Percentiles rank a stretch among this genome's conserved stretches.
phyloP scores from a whole-genome alignment of 495 filamentous ascomycete species.

The Cercophora scortea region DNA sequence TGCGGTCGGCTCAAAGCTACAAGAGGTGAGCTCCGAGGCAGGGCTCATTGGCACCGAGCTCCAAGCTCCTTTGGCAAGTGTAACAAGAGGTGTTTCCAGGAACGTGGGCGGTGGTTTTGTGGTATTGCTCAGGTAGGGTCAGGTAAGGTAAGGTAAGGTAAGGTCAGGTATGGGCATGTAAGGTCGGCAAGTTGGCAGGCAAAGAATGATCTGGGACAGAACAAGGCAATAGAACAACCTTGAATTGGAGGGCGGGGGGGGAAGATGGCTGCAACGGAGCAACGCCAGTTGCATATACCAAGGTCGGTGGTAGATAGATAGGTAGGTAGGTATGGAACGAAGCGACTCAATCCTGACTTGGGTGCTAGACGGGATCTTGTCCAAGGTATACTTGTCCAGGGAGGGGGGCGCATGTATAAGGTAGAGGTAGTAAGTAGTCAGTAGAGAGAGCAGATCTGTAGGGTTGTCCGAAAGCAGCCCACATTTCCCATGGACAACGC shows the following conservation, averaged over 20 bases:
- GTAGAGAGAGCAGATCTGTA: slow-evolving; percentile 2
- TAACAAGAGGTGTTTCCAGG: slow-evolving; percentile 44
- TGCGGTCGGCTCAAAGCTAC: slow-evolving; percentile 11
- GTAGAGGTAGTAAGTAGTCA: not conserved
- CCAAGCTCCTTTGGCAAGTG: slow-evolving; percentile 29
- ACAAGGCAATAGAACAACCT: slow-evolving; percentile 16
- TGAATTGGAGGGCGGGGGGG: slow-evolving; percentile 21
- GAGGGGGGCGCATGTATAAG: slow-evolving; percentile 7
- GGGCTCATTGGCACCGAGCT: slow-evolving; percentile 19
- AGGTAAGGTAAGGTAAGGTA: slow-evolving; percentile 12
- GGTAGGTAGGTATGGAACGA: not conserved
- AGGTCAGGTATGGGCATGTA: slow-evolving; percentile 10
- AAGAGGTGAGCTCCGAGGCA: slow-evolving; percentile 8
- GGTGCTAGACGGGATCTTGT: not conserved
- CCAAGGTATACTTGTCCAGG: not conserved
- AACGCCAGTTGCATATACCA: not conserved
- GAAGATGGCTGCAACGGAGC: slow-evolving; percentile 8
- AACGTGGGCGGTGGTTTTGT: slow-evolving; percentile 16
- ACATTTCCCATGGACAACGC: not conserved
- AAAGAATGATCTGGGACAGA: slow-evolving; percentile 7
- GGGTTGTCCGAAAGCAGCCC: slow-evolving; percentile 15
- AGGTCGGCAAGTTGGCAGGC: not conserved
- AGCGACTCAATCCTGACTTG: slow-evolving; percentile 16
- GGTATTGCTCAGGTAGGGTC: slow-evolving; percentile 1
- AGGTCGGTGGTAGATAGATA: not conserved